Conservation (phyloP, 192 early-diverging fungal species). For the Dissophora globulifera region DNA sequence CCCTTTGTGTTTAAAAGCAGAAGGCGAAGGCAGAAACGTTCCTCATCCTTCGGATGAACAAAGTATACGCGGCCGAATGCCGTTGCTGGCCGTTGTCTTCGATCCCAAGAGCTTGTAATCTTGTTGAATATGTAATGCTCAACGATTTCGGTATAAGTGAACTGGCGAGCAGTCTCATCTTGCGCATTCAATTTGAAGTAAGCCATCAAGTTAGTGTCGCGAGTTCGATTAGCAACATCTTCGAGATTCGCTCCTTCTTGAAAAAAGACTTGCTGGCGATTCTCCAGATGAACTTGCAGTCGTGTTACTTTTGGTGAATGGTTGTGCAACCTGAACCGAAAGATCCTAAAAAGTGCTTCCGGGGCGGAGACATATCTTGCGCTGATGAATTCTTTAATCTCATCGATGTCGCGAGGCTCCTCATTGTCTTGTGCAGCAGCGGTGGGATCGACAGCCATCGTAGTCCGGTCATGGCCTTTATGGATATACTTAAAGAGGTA, state of each 20-base stretch:
- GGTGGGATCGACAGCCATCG: background rate
- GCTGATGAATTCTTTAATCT: background rate
- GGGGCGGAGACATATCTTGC: conserved; percentile 32
- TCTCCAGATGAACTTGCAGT: conserved; percentile 26
- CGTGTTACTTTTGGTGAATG: conserved; percentile 28
- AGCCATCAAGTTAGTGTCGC: conserved; percentile 2
- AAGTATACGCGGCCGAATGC: conserved; percentile 9
- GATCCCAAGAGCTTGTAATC: background rate
- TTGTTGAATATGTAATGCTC: conserved; percentile 15
- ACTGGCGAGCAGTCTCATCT: conserved; percentile 8
- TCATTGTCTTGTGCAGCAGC: background rate
- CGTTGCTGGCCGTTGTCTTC: background rate
- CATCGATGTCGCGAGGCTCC: conserved; percentile 5
- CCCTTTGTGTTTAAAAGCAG: conserved; percentile 14
- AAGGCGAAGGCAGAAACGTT: conserved; percentile 21
- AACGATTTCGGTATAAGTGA: conserved; percentile 7
- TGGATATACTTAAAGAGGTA: conserved; percentile 57
- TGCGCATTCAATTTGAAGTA: conserved; percentile 20
- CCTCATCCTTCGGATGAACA: conserved; percentile 8
- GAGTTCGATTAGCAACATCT: background rate
- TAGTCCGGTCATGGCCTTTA: conserved; percentile 46
- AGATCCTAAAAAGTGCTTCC: conserved; percentile 47
- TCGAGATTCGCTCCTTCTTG: background rate
- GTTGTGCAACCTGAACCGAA: conserved; percentile 33
- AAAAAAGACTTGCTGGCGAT: conserved; percentile 22